Evolutionary conservation across 257 asterid genomes (phyloP), one percentile per base, ranked within the genome.

Genomic region (Solanum paucissectum): DNA sequence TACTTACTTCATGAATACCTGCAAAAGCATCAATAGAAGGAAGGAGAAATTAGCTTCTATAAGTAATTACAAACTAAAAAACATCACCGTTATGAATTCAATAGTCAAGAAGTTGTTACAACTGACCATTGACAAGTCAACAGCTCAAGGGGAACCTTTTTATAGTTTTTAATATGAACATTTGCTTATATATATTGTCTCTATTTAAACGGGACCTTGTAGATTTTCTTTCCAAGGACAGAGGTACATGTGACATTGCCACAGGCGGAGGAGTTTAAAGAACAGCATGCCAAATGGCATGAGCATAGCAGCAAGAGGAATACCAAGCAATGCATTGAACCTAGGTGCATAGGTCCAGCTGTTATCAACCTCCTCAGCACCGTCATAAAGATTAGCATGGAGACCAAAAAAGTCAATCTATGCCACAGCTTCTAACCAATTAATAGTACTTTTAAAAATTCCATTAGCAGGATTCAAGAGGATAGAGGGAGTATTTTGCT

Each of bases 1-100:
- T 58, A 94, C 98, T 92, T 94, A 94, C 98, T 92, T 96, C 99
- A 92, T 96, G 99, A 90, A 96, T 95, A 91, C 99, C 99, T 95
- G 98, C 89, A 93, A 92, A 92, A 91, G 82, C 10, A 88, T 73
- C 82, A 36, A 86, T 87, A 14, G 32, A 72, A 72, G 58, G 34
- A 33, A 73, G 29, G 74, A 25, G 20, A 7, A 66, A 58, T 87
- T 72, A 93, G 90, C 36, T 25, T 77, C n/a, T 77, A 42, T 42
- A 77, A 8, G 37, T 42, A 37, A 42, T 27, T 8, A 79, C 38
- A 36, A 79, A 44, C 4, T 27, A 42, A 79, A 79, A 16, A 14
- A 14, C 37, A 27, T 44, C 64, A 44, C 18, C 18, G 81, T 33
- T 21, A 73, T 34, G 4, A 73, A 36, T 36, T 36, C 49, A 36